Conservation (phyloP, 106 monocot genomes). For the Apostasia shenzhenica region DNA sequence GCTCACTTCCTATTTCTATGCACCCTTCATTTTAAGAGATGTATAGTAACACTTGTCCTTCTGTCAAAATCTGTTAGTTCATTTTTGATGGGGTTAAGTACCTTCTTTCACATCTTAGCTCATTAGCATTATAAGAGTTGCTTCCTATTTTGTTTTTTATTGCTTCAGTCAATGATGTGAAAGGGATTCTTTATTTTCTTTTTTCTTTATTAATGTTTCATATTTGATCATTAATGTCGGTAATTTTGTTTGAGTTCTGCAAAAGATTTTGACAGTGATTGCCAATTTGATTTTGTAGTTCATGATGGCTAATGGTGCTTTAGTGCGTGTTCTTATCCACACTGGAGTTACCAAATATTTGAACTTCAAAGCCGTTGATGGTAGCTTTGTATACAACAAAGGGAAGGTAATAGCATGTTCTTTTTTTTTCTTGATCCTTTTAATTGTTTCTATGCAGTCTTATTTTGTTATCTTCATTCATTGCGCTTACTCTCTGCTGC, state of each 20-base stretch:
- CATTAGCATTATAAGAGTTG: too few species aligned
- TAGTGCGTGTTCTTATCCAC: constrained; percentile 89
- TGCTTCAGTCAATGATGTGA: too few species aligned
- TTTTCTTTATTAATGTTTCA: too few species aligned
- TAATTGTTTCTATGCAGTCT: background rate
- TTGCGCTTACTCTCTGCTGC: background rate
- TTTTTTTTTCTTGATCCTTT: background rate
- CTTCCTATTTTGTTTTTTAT: too few species aligned
- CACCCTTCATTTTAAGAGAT: too few species aligned
- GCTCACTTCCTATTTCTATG: background rate
- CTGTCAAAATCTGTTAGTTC: too few species aligned
- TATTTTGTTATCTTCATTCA: background rate
- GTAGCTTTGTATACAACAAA: constrained; percentile 90
- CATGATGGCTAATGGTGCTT: constrained; percentile 96
- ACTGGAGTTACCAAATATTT: constrained; percentile 84
- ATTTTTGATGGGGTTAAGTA: too few species aligned
- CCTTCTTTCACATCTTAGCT: too few species aligned
- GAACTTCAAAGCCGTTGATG: constrained; percentile 96
- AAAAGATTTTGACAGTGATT: background rate
- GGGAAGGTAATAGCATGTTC: constrained; percentile 39
- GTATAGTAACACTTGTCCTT: too few species aligned
- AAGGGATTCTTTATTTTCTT: too few species aligned
- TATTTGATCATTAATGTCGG: too few species aligned
- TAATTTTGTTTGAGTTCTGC: too few species aligned
- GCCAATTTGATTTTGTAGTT: constrained; percentile 37